Base-by-base conservation (phyloP, 2,329 filamentous ascomycete genomes). In the Penicillium glabrum region DNA sequence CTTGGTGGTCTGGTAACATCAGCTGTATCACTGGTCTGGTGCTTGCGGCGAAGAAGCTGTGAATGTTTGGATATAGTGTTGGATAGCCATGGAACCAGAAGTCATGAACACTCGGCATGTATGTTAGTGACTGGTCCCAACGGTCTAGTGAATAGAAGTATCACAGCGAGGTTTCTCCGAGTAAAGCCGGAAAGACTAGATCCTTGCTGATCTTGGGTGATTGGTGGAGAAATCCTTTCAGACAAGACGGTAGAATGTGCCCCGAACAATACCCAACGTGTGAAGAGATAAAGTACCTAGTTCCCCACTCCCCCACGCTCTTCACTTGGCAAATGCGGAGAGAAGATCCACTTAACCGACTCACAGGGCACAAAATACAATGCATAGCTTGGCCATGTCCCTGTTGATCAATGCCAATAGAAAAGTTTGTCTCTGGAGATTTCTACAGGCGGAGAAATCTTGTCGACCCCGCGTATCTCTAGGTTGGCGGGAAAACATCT, bases 1-100 rank as follows among this genome's bases (percentile, higher is more conserved):
- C 67, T 14, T 78, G 75, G 73, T 78, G 72, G 73, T 67, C 66
- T 11, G 67, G 72, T 13, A 78, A 75, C 60, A 60, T 73, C 6
- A 68, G 70, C 56, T 78, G 75, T 50, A 65, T 77, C 37, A 70
- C 70, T 44, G 68, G 70, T 54, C 57, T 78, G 43, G 72, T 72
- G 66, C 44, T 69, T 47, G 73, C 72, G 14, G 71, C 69, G 14
- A 74, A 71, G 66, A 65, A 58, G 48, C 57, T 71, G 54, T 68
- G 53, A 55, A 35, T 3, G 7, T 19, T 24, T 24, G 13, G 47
- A 41, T 37, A 16, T 33, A 33, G 31, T 11, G 16, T 3, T 33
- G 31, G 5, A 33, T 33, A 47, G 45, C 16, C 27, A 13, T 47
- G 27, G 45, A 47, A 11, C 31, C 5, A 33, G 11, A 5, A 13